Base-by-base conservation (phyloP, 352 stramenopile genomes). In the Phytophthora chlamydospora region DNA sequence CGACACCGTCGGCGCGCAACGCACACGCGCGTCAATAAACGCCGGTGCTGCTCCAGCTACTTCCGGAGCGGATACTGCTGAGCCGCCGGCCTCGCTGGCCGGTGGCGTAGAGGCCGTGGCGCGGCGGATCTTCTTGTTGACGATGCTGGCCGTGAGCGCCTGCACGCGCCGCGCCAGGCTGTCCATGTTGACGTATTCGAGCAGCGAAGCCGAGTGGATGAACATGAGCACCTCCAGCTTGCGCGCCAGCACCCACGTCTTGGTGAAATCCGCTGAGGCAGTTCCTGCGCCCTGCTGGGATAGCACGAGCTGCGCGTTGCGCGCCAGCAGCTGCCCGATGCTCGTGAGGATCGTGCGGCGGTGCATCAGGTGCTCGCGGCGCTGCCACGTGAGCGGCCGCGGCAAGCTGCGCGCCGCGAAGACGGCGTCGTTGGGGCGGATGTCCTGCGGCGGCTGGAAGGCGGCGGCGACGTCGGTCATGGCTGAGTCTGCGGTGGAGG, bases 171-270 rank as follows among this genome's bases (percentile, higher is more conserved):
- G 83, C 21, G 80, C 67, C 11, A 95, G 68, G 42, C 83, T 93
- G 69, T 95, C 73, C 58, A 88, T 68, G 61, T 95, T 95, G 31
- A 66, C 73, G 62, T 93, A 95, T 62, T 95, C 86, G 38, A 91
- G 73, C 36, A 90, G 68, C 54, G 83, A 93, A 12, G 86, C 83
- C 58, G 86, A 90, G 71, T 92, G 80, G 54, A 95, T 73, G 47
- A 92, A 95, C 34, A 93, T 76, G 38, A 93, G 77, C 47, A 92
- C 83, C 54, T 95, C 86, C 35, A 95, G 72, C 57, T 95, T 95
- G 33, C 86, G 73, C 21, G 86, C 82, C 40, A 95, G 72, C 29
- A 78, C 75, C 83, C 82, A 93, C 38, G 80, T 88, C 71, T 84
- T 88, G 16, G 75, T 56, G 7, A 63, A 58, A 11, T 72, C 66